phyloP scores from a whole-genome alignment of 176 grass and related monocot species.

The Zizania latifolia region DNA sequence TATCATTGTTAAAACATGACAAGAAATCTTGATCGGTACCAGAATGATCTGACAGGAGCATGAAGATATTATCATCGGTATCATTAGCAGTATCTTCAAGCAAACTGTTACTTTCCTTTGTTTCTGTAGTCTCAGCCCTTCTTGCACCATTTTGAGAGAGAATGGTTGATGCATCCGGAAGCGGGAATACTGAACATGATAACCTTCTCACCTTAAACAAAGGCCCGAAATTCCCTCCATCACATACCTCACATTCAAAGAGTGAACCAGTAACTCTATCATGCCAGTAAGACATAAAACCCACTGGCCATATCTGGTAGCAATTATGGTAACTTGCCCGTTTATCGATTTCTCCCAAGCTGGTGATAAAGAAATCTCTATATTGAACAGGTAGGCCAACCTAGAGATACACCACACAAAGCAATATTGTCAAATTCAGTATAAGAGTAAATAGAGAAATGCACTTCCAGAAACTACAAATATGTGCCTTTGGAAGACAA shows the following conservation, averaged over 20 bases:
- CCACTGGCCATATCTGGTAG: slow-evolving; percentile 81
- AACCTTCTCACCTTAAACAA: slow-evolving; percentile 78
- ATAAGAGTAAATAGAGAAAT: slow-evolving; percentile 25
- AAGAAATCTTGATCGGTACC: slow-evolving; percentile 51
- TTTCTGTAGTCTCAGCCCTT: slow-evolving; percentile 51
- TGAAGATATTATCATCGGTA: slow-evolving; percentile 60
- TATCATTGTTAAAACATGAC: slow-evolving; percentile 47
- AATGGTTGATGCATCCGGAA: slow-evolving; percentile 70
- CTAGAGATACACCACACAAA: slow-evolving; percentile 48
- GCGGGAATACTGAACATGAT: slow-evolving; percentile 65
- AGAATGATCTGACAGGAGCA: slow-evolving; percentile 53
- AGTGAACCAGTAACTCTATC: slow-evolving; percentile 89
- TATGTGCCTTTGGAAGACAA: slow-evolving; percentile 10
- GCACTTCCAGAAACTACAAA: slow-evolving; percentile 8
- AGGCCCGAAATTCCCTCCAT: slow-evolving; percentile 73
- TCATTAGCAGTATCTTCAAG: slow-evolving; percentile 47
- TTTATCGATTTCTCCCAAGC: slow-evolving; percentile 80
- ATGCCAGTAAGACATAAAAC: slow-evolving; percentile 92
- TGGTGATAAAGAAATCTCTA: slow-evolving; percentile 77
- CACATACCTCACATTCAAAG: slow-evolving; percentile 86
- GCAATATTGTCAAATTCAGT: slow-evolving; percentile 29
- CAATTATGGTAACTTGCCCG: slow-evolving; percentile 60
- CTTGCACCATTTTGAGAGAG: slow-evolving; percentile 51
- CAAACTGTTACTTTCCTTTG: slow-evolving; percentile 51
- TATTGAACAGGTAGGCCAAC: slow-evolving; percentile 78